Conservation (phyloP, 441 rosid genomes). For the Pelargonium myrrhifolium region DNA sequence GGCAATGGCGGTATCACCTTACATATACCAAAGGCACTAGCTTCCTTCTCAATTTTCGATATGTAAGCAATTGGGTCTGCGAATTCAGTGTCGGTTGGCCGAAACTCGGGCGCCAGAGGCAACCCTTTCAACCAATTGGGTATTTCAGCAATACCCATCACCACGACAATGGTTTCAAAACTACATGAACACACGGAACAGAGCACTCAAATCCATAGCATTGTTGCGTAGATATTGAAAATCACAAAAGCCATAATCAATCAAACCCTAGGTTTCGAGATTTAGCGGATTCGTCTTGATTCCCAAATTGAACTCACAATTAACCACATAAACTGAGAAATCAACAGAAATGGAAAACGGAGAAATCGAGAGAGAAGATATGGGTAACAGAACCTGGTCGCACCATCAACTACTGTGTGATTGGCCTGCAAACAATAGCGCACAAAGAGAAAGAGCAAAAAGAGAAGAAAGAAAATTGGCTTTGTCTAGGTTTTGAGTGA, state of each 20-base stretch:
- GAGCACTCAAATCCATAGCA: conserved; percentile 19
- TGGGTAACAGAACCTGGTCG: conserved; percentile 3
- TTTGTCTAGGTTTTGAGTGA: conserved; percentile 21
- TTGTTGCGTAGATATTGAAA: conserved; percentile 5
- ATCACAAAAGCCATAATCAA: neutral
- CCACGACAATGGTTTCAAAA: conserved; percentile 22
- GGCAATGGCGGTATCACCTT: conserved; percentile 96
- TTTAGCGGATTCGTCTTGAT: neutral
- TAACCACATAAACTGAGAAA: neutral
- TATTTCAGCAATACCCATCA: conserved; percentile 84
- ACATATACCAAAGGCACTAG: conserved; percentile 89
- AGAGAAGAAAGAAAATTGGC: neutral
- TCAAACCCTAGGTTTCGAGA: conserved; percentile 1
- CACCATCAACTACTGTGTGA: neutral
- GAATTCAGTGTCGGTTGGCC: conserved; percentile 96
- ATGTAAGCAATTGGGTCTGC: conserved; percentile 97
- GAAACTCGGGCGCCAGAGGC: conserved; percentile 89
- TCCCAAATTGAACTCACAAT: neutral
- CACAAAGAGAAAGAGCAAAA: conserved; percentile 6
- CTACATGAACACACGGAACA: conserved; percentile 13
- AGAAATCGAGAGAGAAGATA: neutral
- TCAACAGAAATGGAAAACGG: conserved; percentile 4
- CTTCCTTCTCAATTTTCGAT: conserved; percentile 93
- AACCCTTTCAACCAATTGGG: conserved; percentile 81
- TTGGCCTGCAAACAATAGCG: neutral